Conservation (phyloP, 768 basidiomycete species). For the Mycena indigotica region DNA sequence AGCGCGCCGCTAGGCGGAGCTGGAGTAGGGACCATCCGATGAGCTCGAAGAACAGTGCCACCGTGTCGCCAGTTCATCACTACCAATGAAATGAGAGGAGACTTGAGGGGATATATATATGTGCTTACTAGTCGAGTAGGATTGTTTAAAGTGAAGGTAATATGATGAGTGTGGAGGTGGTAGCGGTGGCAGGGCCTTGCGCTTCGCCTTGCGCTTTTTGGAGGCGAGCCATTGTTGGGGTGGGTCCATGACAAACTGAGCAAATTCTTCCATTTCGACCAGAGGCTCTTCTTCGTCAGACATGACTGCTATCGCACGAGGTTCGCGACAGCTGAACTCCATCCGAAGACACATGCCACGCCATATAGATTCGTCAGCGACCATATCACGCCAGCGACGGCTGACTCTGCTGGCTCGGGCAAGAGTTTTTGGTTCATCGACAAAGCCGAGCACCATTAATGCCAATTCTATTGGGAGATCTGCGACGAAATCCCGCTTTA, state of each 20-base stretch:
- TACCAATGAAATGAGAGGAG: constrained; percentile 28
- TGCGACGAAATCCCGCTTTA: constrained; percentile 61
- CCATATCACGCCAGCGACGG: constrained; percentile 67
- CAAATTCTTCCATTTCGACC: constrained; percentile 37
- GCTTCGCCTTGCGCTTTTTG: constrained; percentile 23
- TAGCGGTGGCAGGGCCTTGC: not conserved
- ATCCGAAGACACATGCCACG: constrained; percentile 66
- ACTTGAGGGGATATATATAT: not conserved
- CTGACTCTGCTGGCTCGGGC: constrained; percentile 71
- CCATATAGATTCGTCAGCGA: constrained; percentile 81
- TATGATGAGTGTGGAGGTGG: constrained; percentile 42
- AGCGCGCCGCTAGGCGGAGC: constrained; percentile 36
- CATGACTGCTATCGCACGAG: constrained; percentile 6
- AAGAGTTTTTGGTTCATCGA: constrained; percentile 76
- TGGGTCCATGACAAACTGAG: constrained; percentile 41
- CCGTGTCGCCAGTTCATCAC: constrained; percentile 83
- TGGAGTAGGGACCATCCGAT: constrained; percentile 42
- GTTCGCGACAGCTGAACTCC: constrained; percentile 44
- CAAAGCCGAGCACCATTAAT: constrained; percentile 71
- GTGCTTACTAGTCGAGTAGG: constrained; percentile 68
- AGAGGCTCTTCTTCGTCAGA: constrained; percentile 35
- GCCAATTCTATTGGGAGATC: constrained; percentile 72
- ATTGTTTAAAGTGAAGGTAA: constrained; percentile 68
- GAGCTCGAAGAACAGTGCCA: constrained; percentile 68
- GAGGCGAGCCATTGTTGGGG: constrained; percentile 42